Conservation (phyloP, 305 asterid species). For the Coffea humblotiana region DNA sequence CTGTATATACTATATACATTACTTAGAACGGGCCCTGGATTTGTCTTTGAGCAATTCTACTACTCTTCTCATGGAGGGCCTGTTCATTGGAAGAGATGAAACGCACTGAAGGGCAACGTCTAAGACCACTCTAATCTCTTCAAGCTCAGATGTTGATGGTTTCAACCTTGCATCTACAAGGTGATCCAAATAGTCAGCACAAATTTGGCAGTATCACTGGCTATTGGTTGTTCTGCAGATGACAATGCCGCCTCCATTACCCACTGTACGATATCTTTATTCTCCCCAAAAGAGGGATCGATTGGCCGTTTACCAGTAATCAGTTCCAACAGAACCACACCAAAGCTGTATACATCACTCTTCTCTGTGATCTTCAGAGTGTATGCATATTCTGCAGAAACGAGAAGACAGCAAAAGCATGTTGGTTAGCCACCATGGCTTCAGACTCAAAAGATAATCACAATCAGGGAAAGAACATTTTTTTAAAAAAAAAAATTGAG, state of each 20-base stretch:
- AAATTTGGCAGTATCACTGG: slow-evolving; percentile 13
- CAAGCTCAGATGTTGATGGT: slow-evolving; percentile 30
- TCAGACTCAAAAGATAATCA: neutral
- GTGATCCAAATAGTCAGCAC: slow-evolving; percentile 34
- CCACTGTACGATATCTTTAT: slow-evolving; percentile 72
- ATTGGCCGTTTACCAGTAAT: slow-evolving; percentile 67
- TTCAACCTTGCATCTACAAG: slow-evolving; percentile 59
- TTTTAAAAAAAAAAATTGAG: neutral
- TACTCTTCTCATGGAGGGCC: slow-evolving; percentile 92
- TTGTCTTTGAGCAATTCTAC: slow-evolving; percentile 61
- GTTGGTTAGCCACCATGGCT: neutral
- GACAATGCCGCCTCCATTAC: slow-evolving; percentile 44
- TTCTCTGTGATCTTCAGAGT: slow-evolving; percentile 73
- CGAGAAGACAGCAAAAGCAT: slow-evolving; percentile 10
- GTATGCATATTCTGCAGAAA: slow-evolving; percentile 67
- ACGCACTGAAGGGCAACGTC: slow-evolving; percentile 70
- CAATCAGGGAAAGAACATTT: neutral
- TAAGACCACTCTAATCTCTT: slow-evolving; percentile 55
- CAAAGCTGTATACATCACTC: slow-evolving; percentile 87
- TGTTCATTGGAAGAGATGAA: slow-evolving; percentile 52
- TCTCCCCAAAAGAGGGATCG: slow-evolving; percentile 58
- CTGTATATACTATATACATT: neutral
- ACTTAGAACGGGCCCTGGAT: slow-evolving; percentile 32
- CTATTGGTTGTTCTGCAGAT: slow-evolving; percentile 28
- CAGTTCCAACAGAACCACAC: slow-evolving; percentile 72